A percentile compares a stretch with the other conserved stretches of the same genome.
Evolutionary conservation across 352 stramenopile genomes (phyloP).

Genomic region (Globisporangium parvum): DNA sequence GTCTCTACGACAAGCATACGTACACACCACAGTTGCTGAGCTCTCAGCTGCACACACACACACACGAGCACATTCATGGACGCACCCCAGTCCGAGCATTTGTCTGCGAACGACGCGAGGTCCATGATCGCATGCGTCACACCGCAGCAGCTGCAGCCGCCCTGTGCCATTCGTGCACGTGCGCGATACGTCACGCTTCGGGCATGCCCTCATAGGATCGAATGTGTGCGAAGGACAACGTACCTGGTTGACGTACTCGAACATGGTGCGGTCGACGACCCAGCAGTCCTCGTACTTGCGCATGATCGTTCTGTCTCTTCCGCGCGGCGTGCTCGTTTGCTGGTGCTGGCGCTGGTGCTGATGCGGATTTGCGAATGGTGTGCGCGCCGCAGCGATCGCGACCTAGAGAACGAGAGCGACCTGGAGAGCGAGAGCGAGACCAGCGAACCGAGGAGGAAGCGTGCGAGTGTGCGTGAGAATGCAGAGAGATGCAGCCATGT

Average conservation of each 20-base stretch:
- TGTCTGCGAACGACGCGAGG: conserved; percentile 73
- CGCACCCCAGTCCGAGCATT: conserved; percentile 87
- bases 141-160: conserved; percentile 89
- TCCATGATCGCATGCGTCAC: conserved; percentile 87
- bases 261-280: conserved; percentile 93
- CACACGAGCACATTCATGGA: not conserved
- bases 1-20: conserved; percentile 45
- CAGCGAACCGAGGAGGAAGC: no score
- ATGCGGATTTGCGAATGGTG: conserved; percentile 1
- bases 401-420: no score
- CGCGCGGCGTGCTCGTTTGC: no score
- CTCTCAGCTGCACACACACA: not conserved
- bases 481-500: no score
- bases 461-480: no score
- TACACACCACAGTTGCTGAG: not conserved
- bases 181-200: not conserved
- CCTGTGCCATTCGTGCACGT: conserved; percentile 24
- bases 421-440: no score
- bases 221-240: not conserved
- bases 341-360: no score
- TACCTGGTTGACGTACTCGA: conserved; percentile 91
- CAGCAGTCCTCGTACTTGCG: conserved; percentile 73
- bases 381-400: no score
- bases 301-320: conserved; percentile 19
- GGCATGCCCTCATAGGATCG: not conserved